Conservation (phyloP, 1,139 yeast species). For the Yamadazyma spencermartinsiae region DNA sequence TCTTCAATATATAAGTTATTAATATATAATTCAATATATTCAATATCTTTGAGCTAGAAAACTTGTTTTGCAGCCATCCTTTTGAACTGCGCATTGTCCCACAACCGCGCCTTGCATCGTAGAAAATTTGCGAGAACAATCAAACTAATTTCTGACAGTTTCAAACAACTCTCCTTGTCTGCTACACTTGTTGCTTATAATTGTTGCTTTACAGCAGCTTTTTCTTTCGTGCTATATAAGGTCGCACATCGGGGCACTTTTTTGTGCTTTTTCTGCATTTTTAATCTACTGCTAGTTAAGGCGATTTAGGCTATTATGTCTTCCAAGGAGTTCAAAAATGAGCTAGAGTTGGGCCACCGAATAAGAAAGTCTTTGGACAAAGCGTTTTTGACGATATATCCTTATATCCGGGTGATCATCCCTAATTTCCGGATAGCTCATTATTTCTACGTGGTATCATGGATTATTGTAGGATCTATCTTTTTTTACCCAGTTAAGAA, state of each 20-base stretch:
- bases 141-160: too few species aligned
- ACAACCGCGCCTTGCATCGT: too few species aligned
- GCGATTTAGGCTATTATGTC: not conserved
- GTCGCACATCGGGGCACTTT: too few species aligned
- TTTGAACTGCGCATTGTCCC: too few species aligned
- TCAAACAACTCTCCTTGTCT: too few species aligned
- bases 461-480: slow-evolving; percentile 66
- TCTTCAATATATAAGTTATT: not conserved
- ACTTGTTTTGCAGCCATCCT: not conserved
- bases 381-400: not conserved
- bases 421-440: slow-evolving; percentile 83
- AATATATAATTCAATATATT: not conserved
- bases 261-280: too few species aligned
- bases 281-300: too few species aligned
- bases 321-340: not conserved
- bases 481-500: slow-evolving; percentile 73
- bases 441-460: slow-evolving; percentile 58
- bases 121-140: too few species aligned
- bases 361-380: not conserved
- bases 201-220: too few species aligned
- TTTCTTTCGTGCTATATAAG: too few species aligned
- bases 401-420: slow-evolving; percentile 42
- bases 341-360: not conserved
- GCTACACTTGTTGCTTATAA: too few species aligned
- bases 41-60: not conserved